phyloP scores from a whole-genome alignment of 164 flowering plant species.

The Aristolochia contorta region DNA sequence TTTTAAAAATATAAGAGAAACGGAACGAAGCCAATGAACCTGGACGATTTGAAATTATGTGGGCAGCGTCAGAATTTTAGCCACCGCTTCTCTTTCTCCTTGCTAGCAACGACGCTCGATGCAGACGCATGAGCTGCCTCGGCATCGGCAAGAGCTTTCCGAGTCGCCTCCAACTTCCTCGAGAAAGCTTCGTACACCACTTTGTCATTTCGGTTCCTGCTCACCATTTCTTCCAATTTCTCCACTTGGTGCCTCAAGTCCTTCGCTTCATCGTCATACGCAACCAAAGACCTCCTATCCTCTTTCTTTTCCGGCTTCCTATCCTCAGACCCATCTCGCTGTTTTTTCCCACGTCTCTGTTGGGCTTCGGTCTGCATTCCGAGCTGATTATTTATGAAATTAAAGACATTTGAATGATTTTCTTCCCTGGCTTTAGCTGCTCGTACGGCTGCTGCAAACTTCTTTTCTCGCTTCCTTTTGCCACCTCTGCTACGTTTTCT shows the following conservation, averaged over 20 bases:
- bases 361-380: constrained; percentile 36
- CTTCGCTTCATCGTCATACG: constrained; percentile 67
- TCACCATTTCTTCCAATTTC: constrained; percentile 86
- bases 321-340: constrained; percentile 24
- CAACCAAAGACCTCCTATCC: constrained; percentile 58
- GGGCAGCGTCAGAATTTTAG: constrained; percentile 51
- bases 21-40: too few species aligned
- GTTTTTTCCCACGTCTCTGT: constrained; percentile 27
- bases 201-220: constrained; percentile 70
- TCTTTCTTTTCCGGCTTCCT: constrained; percentile 31
- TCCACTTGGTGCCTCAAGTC: constrained; percentile 45
- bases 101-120: constrained; percentile 48
- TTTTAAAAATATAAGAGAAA: too few species aligned
- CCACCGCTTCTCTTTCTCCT: constrained; percentile 87
- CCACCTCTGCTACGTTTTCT: constrained; percentile 87
- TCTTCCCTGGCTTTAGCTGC: constrained; percentile 50
- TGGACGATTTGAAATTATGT: too few species aligned
- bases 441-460: constrained; percentile 56
- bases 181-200: constrained; percentile 69
- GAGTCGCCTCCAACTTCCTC: constrained; percentile 68
- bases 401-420: constrained; percentile 55
- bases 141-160: constrained; percentile 58
- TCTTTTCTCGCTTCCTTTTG: constrained; percentile 79
- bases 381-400: constrained; percentile 73
- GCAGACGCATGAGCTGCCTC: constrained; percentile 75